Base-by-base conservation (phyloP, 2,329 filamentous ascomycete genomes). In the Fusarium pilosicola region DNA sequence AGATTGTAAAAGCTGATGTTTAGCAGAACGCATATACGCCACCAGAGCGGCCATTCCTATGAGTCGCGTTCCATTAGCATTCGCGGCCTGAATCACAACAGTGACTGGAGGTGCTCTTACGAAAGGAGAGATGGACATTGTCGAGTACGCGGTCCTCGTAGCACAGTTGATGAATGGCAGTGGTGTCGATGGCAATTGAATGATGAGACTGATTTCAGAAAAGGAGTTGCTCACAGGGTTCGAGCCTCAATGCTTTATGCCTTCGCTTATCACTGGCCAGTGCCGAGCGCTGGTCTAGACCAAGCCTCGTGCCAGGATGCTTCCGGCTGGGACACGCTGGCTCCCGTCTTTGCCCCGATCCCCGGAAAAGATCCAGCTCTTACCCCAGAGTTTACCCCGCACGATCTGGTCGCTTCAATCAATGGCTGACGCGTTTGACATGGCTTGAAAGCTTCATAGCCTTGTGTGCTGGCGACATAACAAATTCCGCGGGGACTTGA, bases 31-130 rank as follows among this genome's bases (percentile, higher is more conserved):
- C 17, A 42, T n/a, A 66, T 38, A 5, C 63, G 63, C 49, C 63
- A 66, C 63, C 63, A 66, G 4, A 65, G 36, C 13, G 63, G 63
- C 63, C 61, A 66, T n/a, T 65, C 11, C 59, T 65, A 39, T 18
- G 0, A n/a, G 6, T 38, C 14, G 24, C 10, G 2, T 22, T 10
- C 7, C 1, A 28, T 58, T 34, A 58, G 32, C 22, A 28, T 48
- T 22, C 30, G 9, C 1, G 8, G 8, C 1, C 18, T 20, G 5
- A n/a, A n/a, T 12, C 2, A 3, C 7, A 22, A 3, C 18, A 1
- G 8, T 32, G 15, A 8, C 12, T 44, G 0, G 26, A 20, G 26
- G 36, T 20, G 48, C 9, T 12, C 52, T 17, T 63, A 63, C 61
- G 13, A 49, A 42, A 6, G 61, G 61, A 10, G 61, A 49, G 9